phyloP scores from a whole-genome alignment of 2,329 filamentous ascomycete species.

The Acarospora socialis region DNA sequence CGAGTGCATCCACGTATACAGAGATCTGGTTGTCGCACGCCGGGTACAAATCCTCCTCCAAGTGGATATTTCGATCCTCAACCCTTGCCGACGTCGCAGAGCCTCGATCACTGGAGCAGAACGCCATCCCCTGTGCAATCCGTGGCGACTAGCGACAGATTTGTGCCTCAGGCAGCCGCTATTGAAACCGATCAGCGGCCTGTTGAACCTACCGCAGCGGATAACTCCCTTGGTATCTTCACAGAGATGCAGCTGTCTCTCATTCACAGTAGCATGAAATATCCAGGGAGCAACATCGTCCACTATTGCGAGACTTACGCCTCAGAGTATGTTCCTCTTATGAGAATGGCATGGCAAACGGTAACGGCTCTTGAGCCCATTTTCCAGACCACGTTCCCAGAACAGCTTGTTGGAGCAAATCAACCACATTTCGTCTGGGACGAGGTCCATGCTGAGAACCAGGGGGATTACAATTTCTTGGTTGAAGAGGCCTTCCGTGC shows the following conservation, averaged over 20 bases:
- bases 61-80: too few relatives aligned
- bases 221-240: too few relatives aligned
- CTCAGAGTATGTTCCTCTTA: slow-evolving; percentile 8
- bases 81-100: too few relatives aligned
- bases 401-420: slow-evolving; percentile 1
- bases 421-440: background rate
- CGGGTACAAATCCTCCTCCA: too few relatives aligned
- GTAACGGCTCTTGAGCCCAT: slow-evolving; percentile 18
- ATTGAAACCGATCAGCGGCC: too few relatives aligned
- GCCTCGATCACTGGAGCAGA: too few relatives aligned
- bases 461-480: slow-evolving; percentile 5
- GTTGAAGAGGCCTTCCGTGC: slow-evolving; percentile 9
- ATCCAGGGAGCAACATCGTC: slow-evolving; percentile 16
- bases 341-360: slow-evolving; percentile 18
- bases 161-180: too few relatives aligned
- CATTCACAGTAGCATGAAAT: slow-evolving; percentile 13
- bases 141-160: too few relatives aligned
- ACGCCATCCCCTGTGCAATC: too few relatives aligned
- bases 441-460: slow-evolving; percentile 1
- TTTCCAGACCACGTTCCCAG: slow-evolving; percentile 15
- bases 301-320: slow-evolving; percentile 14
- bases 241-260: slow-evolving; percentile 17
- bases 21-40: too few relatives aligned
- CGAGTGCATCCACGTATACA: too few relatives aligned
- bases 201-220: too few relatives aligned